Base-by-base conservation (phyloP, 1,139 yeast genomes). In the Zygosaccharomyces sapae region DNA sequence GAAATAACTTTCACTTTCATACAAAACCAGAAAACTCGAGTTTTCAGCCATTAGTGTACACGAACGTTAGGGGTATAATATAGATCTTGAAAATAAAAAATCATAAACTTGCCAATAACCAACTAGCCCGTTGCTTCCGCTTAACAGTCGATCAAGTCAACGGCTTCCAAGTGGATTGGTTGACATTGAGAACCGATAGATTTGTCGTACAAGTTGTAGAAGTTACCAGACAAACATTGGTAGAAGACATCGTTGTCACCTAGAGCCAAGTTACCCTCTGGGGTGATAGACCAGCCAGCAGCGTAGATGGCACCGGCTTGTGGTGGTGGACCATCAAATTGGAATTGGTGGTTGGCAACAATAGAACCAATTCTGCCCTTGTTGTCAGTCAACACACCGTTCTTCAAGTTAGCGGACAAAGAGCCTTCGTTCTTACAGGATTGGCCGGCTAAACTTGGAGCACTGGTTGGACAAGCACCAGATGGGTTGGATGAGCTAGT, bases 261-360 rank as follows among this genome's bases (percentile, higher is more conserved):
- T 58, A 85, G 72, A 50, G 88, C 87, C 67, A 86, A 78, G 73
- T 73, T 66, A 59, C 88, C 88, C 47, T 79, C 83, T 48, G 68
- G 61, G 50, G 83, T 75, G 60, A 83, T 70, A 43, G 86, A 75
- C 94, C 94, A 86, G 57, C 94, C 94, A 52, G 81, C 86, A 65
- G 94, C 94, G 71, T 81, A 84, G 70, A 85, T 81, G 59, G 89
- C 77, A 70, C 94, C 94, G 51, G 92, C 90, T 76, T 85, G 94
- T 63, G 92, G 92, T 71, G 90, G 89, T 59, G 92, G 94, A 69
- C 92, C 92, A 66, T 85, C 94, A 64, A 85, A 85, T 74, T 85
- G 94, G 83, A 85, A 85, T 74, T 85, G 94, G 74, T 84, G 79
- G 83, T 84, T 84, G 53, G 90, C 83, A 59, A 85, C 94, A 69